Evolutionary conservation across 2,329 filamentous ascomycete genomes (phyloP).

Genomic region (Paracoccidioides lutzii): DNA sequence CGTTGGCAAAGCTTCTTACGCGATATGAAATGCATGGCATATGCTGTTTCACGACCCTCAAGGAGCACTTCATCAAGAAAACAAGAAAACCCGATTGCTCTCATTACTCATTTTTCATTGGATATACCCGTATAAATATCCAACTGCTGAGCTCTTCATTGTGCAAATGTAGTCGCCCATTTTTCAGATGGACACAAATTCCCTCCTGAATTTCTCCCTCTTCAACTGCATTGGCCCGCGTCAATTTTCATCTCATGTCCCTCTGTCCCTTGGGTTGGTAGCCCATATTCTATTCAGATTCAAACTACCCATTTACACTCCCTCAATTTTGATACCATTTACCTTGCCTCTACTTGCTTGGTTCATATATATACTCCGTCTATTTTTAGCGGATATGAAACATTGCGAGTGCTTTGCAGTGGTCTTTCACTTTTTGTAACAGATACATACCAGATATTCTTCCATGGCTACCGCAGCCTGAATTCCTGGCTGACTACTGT

Average conservation of each 20-base stretch:
- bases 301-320: not conserved
- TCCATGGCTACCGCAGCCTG: not conserved
- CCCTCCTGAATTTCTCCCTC: not conserved
- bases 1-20: too few species aligned
- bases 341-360: not conserved
- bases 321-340: not conserved
- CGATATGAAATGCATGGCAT: too few species aligned
- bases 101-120: not conserved
- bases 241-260: not conserved
- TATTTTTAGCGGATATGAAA: not conserved
- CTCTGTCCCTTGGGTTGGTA: not conserved
- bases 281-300: too few species aligned
- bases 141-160: not conserved
- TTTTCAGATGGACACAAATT: not conserved
- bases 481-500: not conserved
- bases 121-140: not conserved
- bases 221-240: not conserved
- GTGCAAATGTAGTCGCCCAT: not conserved
- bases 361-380: not conserved
- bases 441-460: not conserved
- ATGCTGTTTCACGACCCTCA: too few species aligned
- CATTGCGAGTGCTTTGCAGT: not conserved
- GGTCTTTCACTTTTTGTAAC: not conserved
- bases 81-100: too few species aligned
- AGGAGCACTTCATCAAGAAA: too few species aligned